phyloP scores from a whole-genome alignment of 306 rosid genomes.

The Quercus berberidifolia region DNA sequence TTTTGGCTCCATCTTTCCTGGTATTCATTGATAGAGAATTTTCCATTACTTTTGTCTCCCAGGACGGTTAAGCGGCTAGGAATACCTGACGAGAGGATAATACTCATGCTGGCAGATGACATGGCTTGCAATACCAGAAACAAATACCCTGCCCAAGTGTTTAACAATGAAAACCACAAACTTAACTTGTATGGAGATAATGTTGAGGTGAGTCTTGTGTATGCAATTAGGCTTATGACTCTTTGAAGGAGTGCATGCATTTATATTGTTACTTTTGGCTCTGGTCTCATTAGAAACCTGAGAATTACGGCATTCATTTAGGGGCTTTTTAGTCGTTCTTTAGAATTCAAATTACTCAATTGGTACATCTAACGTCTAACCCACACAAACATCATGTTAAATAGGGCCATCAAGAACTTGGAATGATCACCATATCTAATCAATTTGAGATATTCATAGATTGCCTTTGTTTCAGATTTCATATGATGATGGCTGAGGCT shows the following conservation, averaged over 20 bases:
- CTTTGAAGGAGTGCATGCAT: neutral
- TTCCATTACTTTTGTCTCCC: conserved; percentile 29
- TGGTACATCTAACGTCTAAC: neutral
- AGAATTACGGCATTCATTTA: neutral
- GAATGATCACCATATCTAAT: neutral
- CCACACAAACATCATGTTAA: neutral
- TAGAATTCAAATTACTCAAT: neutral
- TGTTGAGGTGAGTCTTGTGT: conserved; percentile 68
- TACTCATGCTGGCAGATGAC: conserved; percentile 96
- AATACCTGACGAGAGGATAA: conserved; percentile 97
- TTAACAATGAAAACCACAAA: conserved; percentile 90
- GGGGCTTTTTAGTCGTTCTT: neutral
- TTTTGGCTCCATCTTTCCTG: neutral
- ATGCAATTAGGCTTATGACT: conserved; percentile 7
- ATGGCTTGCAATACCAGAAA: conserved; percentile 98
- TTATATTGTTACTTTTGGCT: conserved; percentile 3
- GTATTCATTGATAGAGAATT: conserved; percentile 4
- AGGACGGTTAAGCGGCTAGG: conserved; percentile 97
- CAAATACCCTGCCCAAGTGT: conserved; percentile 94
- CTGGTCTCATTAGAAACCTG: neutral
- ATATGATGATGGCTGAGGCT: neutral
- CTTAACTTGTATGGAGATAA: conserved; percentile 94
- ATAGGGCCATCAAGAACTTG: neutral
- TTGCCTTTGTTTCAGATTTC: neutral
- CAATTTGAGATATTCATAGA: neutral